Percentiles rank a stretch among this genome's conserved stretches.
Evolutionary conservation across 2,329 filamentous ascomycete species (phyloP).

Genomic region (Microascus cirrosus): DNA sequence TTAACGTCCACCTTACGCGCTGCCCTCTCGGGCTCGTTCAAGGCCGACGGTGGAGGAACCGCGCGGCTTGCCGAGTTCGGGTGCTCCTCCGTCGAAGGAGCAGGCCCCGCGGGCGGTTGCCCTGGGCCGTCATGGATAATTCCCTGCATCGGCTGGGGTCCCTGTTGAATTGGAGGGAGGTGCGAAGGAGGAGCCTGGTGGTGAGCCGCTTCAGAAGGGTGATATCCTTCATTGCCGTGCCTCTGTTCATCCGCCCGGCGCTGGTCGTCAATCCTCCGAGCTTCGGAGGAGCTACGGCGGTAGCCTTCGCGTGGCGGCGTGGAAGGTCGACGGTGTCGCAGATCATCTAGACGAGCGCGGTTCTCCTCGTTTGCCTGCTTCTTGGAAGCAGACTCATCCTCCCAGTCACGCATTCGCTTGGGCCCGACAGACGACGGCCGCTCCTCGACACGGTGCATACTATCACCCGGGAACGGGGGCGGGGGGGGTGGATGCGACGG

Average conservation of each 20-base stretch:
- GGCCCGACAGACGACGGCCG: conserved; percentile 69
- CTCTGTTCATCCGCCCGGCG: conserved; percentile 51
- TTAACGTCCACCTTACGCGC: conserved; percentile 94
- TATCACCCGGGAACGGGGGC: conserved; percentile 48
- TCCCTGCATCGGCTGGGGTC: conserved; percentile 41
- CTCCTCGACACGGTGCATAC: conserved; percentile 51
- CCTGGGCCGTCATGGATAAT: conserved; percentile 35
- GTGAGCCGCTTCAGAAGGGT: conserved; percentile 75
- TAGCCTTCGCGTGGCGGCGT: conserved; percentile 60
- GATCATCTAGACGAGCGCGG: conserved; percentile 75
- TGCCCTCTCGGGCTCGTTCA: conserved; percentile 67
- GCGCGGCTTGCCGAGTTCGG: not conserved
- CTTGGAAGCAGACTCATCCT: conserved; percentile 68
- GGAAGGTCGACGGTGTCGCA: conserved; percentile 66
- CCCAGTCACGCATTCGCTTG: conserved; percentile 89
- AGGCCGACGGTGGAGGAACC: not conserved
- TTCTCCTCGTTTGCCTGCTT: conserved; percentile 85
- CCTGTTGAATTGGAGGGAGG: conserved; percentile 53
- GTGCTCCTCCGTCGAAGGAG: conserved; percentile 42
- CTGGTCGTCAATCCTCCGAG: conserved; percentile 52
- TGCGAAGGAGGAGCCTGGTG: conserved; percentile 42
- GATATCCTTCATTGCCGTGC: conserved; percentile 67
- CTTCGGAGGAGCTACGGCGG: conserved; percentile 68
- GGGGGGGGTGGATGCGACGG: conserved; percentile 22
- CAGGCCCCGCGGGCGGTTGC: conserved; percentile 25